Percentiles rank a stretch among this genome's conserved stretches.
Conservation (phyloP, 2,329 filamentous ascomycete genomes). For the Fusarium albidum region DNA sequence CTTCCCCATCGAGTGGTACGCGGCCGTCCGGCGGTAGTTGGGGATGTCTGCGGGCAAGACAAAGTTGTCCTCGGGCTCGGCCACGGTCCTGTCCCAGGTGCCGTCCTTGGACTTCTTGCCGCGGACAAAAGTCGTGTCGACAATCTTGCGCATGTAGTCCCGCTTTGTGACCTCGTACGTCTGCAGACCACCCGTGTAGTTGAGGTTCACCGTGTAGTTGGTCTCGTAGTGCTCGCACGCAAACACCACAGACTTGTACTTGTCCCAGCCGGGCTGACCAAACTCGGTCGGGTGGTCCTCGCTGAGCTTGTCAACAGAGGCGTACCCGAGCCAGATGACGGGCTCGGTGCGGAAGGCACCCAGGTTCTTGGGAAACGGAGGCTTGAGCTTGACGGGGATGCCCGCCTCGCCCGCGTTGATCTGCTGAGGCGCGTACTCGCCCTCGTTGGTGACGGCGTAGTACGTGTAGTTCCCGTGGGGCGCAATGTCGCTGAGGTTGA, state of each 20-base stretch:
- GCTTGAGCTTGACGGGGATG: neutral
- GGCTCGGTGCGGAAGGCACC: slow-evolving; percentile 30
- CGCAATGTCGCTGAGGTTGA: slow-evolving; percentile 22
- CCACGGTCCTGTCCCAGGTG: slow-evolving; percentile 18
- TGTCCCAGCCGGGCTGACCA: slow-evolving; percentile 7
- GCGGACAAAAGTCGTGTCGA: slow-evolving; percentile 21
- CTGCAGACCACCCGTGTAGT: slow-evolving; percentile 27
- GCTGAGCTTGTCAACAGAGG: slow-evolving; percentile 9
- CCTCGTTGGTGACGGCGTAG: slow-evolving; percentile 7
- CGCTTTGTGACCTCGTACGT: slow-evolving; percentile 15
- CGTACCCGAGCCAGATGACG: slow-evolving; percentile 32
- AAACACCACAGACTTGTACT: slow-evolving; percentile 23
- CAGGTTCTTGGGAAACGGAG: slow-evolving; percentile 20
- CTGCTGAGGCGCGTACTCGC: slow-evolving; percentile 30
- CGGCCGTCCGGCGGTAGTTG: slow-evolving; percentile 21
- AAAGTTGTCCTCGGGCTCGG: slow-evolving; percentile 25
- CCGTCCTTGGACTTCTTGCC: slow-evolving; percentile 12
- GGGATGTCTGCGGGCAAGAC: slow-evolving; percentile 10
- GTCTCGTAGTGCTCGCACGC: slow-evolving; percentile 36
- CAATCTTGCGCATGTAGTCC: slow-evolving; percentile 28
- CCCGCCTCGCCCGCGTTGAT: slow-evolving; percentile 7
- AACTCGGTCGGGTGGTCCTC: slow-evolving; percentile 1
- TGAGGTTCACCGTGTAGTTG: slow-evolving; percentile 28
- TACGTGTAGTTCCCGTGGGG: slow-evolving; percentile 29
- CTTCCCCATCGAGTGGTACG: slow-evolving; percentile 26